A percentile compares a stretch with the other conserved stretches of the same genome.
Conservation (phyloP, 2,329 filamentous ascomycete species). For the Colletotrichum falcatum region DNA sequence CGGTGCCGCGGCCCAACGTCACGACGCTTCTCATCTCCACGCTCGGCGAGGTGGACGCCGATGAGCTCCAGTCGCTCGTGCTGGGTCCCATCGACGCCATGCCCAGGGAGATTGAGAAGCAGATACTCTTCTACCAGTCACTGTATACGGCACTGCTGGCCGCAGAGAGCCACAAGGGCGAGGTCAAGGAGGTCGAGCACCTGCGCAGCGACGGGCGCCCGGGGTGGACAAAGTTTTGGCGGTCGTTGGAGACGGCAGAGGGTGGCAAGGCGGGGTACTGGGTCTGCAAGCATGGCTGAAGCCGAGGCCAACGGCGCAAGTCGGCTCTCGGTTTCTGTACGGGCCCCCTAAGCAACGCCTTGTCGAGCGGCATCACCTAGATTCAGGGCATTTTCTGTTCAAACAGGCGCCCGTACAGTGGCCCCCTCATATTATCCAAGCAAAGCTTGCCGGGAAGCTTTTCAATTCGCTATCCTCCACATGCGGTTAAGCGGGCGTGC, state of each 20-base stretch:
- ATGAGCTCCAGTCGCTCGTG: constrained; percentile 24
- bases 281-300: constrained; percentile 39
- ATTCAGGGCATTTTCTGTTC: constrained; percentile 35
- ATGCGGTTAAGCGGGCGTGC: constrained; percentile 12
- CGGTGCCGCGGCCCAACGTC: constrained; percentile 35
- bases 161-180: constrained; percentile 5
- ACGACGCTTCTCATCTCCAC: constrained; percentile 38
- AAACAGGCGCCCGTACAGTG: constrained; percentile 11
- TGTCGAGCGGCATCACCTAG: constrained; percentile 11
- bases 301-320: neutral
- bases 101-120: constrained; percentile 24
- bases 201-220: constrained; percentile 31
- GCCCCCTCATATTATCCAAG: neutral
- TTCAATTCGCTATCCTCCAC: neutral
- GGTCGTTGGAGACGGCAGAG: constrained; percentile 14
- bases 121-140: constrained; percentile 38
- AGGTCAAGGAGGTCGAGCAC: constrained; percentile 36
- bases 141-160: constrained; percentile 34
- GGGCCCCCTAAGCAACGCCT: constrained; percentile 6
- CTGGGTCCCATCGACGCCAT: constrained; percentile 35
- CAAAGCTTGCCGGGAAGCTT: constrained; percentile 9
- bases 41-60: constrained; percentile 33
- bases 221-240: constrained; percentile 41
- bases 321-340: constrained; percentile 11
- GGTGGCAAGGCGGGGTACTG: constrained; percentile 34